Conservation (phyloP, 176 grass and related monocot species). For the Eremochloa ophiuroides region DNA sequence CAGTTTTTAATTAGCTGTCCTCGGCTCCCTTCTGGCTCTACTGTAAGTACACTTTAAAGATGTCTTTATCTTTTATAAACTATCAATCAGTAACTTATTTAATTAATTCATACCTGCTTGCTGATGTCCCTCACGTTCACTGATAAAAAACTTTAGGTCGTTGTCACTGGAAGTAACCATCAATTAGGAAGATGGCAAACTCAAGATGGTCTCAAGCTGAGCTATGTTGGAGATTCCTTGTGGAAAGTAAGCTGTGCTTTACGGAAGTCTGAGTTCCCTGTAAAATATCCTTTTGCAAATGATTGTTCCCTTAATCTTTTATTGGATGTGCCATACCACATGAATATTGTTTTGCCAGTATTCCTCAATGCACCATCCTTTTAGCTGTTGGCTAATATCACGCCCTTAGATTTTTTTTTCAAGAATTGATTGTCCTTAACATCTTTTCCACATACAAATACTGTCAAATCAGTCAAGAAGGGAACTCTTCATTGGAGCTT, state of each 20-base stretch:
- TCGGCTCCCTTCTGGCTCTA: constrained; percentile 46
- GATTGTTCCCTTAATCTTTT: constrained; percentile 5
- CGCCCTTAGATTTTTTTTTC: constrained; percentile 27
- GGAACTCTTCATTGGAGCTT: constrained; percentile 50
- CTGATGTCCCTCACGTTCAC: constrained; percentile 12
- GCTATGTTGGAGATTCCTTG: constrained; percentile 60
- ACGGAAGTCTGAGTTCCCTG: constrained; percentile 69
- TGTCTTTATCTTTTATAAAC: neutral
- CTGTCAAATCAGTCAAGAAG: constrained; percentile 62
- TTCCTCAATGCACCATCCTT: constrained; percentile 10
- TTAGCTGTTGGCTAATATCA: neutral
- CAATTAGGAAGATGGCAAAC: constrained; percentile 73
- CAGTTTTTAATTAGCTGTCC: constrained; percentile 87
- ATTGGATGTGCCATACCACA: constrained; percentile 13
- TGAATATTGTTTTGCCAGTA: constrained; percentile 6
- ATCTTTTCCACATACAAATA: constrained; percentile 83
- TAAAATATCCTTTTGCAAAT: constrained; percentile 84
- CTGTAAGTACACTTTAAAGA: constrained; percentile 52
- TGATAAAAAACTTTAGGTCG: constrained; percentile 45
- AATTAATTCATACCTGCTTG: constrained; percentile 9
- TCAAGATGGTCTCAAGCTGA: constrained; percentile 79
- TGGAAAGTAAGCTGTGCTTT: constrained; percentile 84
- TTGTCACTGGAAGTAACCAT: constrained; percentile 66
- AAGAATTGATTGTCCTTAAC: constrained; percentile 51
- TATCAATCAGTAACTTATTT: neutral